Evolutionary conservation across 495 filamentous ascomycete species (phyloP).

Genomic region (Lasiosphaeriaceae sp.): DNA sequence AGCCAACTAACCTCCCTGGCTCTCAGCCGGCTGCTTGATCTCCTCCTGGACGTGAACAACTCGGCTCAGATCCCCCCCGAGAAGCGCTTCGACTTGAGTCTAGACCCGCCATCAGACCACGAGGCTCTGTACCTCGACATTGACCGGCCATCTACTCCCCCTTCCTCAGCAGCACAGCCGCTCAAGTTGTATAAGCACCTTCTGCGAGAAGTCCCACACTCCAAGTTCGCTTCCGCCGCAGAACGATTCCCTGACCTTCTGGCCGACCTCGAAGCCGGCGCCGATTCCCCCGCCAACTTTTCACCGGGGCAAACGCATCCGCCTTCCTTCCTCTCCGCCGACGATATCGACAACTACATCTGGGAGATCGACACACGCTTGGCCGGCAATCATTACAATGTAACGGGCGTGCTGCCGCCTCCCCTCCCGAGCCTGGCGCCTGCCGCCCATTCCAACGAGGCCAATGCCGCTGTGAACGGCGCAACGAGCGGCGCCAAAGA

Average conservation of each 20-base stretch:
- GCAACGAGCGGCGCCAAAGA: slow-evolving; percentile 32
- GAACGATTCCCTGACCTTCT: slow-evolving; percentile 36
- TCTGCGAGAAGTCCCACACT: slow-evolving; percentile 39
- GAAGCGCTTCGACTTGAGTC: slow-evolving; percentile 58
- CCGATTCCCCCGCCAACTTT: slow-evolving; percentile 33
- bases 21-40: slow-evolving; percentile 69
- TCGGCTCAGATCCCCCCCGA: slow-evolving; percentile 68
- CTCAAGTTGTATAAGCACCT: slow-evolving; percentile 37
- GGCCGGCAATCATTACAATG: slow-evolving; percentile 34
- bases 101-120: slow-evolving; percentile 58
- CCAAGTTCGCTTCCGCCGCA: slow-evolving; percentile 31
- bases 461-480: slow-evolving; percentile 4
- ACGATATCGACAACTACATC: slow-evolving; percentile 79
- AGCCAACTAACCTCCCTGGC: background rate
- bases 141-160: slow-evolving; percentile 24
- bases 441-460: slow-evolving; percentile 22
- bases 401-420: slow-evolving; percentile 11
- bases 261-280: slow-evolving; percentile 38
- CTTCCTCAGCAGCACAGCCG: slow-evolving; percentile 19
- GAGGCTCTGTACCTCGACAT: slow-evolving; percentile 28
- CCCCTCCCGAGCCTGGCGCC: slow-evolving; percentile 40
- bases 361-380: slow-evolving; percentile 64
- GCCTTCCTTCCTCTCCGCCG: slow-evolving; percentile 62
- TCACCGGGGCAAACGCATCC: slow-evolving; percentile 36
- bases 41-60: slow-evolving; percentile 83